Base-by-base conservation (phyloP, 805 yeast genomes). In the Nakazawaea wickerhamii region DNA sequence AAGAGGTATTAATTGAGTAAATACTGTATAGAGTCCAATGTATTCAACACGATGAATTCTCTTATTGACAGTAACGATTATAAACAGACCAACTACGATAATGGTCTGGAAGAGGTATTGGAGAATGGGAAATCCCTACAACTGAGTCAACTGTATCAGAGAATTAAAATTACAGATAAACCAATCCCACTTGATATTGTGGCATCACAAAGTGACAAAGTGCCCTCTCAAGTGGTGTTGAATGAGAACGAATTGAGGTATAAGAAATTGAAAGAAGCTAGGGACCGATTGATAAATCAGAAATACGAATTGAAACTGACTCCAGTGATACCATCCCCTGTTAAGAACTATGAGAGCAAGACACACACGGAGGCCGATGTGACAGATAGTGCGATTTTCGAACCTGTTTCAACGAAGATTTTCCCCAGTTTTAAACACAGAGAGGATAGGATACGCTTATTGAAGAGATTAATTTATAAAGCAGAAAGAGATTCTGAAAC, bases 181-280 rank as follows among this genome's bases (percentile, higher is more conserved):
- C 45, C 45, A 4, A 36, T 42, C n/a, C 45, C 45, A 7, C 31
- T 42, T 30, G 45, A 42, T 15, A n/a, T n/a, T 15, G 13, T 33
- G 13, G 4, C 31, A 11, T 13, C 15, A 22, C 13, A 13, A 9
- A 10, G 13, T 9, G 13, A 25, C 2, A 9, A 10, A 13, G 27
- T 25, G 27, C 27, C 3, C 13, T 25, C 31, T 10, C 11, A n/a
- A 28, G 7, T 30, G 32, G 34, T 28, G 21, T 17, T 19, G 25
- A 13, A 8, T 8, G 31, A 26, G 17, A 40, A 33, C n/a, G 18
- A 23, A 7, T 18, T 14, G 11, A 19, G 39, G 30, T 40, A 34
- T 20, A 20, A 15, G 14, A 41, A 31, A 20, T 35, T 41, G 31
- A 41, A 36, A 30, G 40, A 41, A 18, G 27, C 40, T 10, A 19